These are phyloP conservation scores for Auricularia cornea DNA, from an alignment of 768 basidiomycete genomes.

Conservation along the genomic window DNA sequence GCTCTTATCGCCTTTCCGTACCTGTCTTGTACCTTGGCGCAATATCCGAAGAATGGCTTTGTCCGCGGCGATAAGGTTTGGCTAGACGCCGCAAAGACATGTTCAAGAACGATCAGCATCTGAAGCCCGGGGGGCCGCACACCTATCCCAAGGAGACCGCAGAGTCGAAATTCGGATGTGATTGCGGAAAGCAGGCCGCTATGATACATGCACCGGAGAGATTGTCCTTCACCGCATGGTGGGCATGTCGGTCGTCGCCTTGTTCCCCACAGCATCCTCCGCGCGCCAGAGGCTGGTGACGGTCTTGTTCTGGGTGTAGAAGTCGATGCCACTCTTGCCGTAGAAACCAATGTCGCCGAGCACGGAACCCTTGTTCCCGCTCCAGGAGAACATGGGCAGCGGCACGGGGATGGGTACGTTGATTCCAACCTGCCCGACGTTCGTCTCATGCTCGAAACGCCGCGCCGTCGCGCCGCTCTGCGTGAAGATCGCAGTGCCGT, in stretches of 20 bases:
- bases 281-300: slow-evolving; percentile 89
- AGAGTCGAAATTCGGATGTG: no score
- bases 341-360: slow-evolving; percentile 88
- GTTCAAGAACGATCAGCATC: no score
- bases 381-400: slow-evolving; percentile 90
- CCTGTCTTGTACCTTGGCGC: no score
- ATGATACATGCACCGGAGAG: no score
- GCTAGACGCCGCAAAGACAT: no score
- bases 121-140: no score
- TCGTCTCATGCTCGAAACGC: slow-evolving; percentile 81
- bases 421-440: slow-evolving; percentile 89
- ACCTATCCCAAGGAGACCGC: no score
- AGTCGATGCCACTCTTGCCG: slow-evolving; percentile 86
- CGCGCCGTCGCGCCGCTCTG: slow-evolving; percentile 93
- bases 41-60: no score
- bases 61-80: no score
- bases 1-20: no score
- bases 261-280: slow-evolving; percentile 70
- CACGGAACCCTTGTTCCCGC: slow-evolving; percentile 83
- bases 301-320: slow-evolving; percentile 97
- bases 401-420: slow-evolving; percentile 93
- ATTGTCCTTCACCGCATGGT: slow-evolving; percentile 37
- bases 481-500: slow-evolving; percentile 93
- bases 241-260: slow-evolving; percentile 83
- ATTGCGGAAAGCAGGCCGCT: no score